A percentile compares a stretch with the other conserved stretches of the same genome.
Evolutionary conservation across 2,329 filamentous ascomycete species (phyloP).

Genomic region (Colletotrichum karsti): DNA sequence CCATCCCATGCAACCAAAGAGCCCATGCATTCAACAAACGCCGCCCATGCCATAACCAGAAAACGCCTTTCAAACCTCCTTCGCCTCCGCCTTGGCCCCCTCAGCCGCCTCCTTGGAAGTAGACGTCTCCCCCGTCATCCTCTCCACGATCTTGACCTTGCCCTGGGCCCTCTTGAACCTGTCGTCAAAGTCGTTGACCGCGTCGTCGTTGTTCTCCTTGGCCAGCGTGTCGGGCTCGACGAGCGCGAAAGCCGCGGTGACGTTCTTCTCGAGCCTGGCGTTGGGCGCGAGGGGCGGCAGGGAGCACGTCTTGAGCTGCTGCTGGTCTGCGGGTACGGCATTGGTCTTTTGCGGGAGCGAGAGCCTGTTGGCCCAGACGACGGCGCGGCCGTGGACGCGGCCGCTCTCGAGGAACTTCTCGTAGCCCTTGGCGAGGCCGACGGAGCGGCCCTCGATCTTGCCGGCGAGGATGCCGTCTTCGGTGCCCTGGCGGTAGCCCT

Average conservation of each 20-base stretch:
- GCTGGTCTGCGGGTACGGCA: neutral
- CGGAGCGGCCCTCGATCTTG: conserved; percentile 85
- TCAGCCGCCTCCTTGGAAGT: neutral
- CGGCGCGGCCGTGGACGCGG: conserved; percentile 77
- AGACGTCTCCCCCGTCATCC: conserved; percentile 59
- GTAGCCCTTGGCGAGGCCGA: conserved; percentile 92
- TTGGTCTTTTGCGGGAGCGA: conserved; percentile 30
- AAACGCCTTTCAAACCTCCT: neutral
- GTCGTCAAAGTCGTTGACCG: conserved; percentile 92
- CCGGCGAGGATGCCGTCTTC: conserved; percentile 81
- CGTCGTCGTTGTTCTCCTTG: conserved; percentile 86
- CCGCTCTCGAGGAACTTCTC: conserved; percentile 90
- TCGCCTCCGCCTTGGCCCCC: neutral
- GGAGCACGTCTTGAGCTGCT: conserved; percentile 25
- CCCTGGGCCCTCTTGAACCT: conserved; percentile 82
- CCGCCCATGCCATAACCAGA: neutral
- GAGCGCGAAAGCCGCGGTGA: conserved; percentile 78
- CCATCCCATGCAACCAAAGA: neutral
- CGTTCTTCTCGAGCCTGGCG: conserved; percentile 77
- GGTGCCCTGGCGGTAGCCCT: conserved; percentile 81
- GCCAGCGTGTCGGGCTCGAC: conserved; percentile 81
- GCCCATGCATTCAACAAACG: neutral
- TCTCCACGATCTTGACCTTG: conserved; percentile 87
- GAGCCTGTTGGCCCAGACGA: conserved; percentile 85
- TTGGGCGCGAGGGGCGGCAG: conserved; percentile 59